Evolutionary conservation across 768 basidiomycete species (phyloP), one percentile per base, ranked within the genome.

Genomic region (Paxillus ammoniavirescens): DNA sequence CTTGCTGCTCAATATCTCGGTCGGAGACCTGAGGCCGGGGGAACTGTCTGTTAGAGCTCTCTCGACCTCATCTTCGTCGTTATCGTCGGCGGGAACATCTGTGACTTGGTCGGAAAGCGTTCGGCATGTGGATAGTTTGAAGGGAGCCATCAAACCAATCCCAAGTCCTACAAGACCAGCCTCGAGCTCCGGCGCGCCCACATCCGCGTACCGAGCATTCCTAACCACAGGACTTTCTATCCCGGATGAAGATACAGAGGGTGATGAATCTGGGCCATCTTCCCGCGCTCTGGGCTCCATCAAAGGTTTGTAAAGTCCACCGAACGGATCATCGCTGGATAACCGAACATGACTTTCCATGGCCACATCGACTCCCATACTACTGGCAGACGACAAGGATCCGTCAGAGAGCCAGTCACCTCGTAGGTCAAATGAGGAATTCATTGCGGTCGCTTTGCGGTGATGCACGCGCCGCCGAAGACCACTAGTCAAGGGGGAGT

Each of bases 191-290:
- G 64, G 59, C 8, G 62, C 58, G 38, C 57, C 54, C 50, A 43
- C 46, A 17, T 58, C 54, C 28, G 65, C 47, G 31, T 57, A 56
- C 46, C 69, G 66, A 30, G 51, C 49, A 50, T 68, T 70, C 55
- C 68, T 58, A 31, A 70, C 56, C 15, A 86, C 79, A 26, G 85
- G 86, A 54, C 84, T 86, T 54, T 82, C 82, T 9, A 46, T 49
- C 50, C 64, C 71, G 6, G 68, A 61, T 40, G 65, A 65, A 23
- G 71, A 68, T 28, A 52, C 49, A 18, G 54, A 46, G 18, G 61
- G 57, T 2, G 59, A 61, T 28, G 59, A 49, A 15, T 48, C 50
- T 41, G 35, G 33, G 8, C 43, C 38, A 4, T 52, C 47, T 36
- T 58, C 50, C 15, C 50, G 55, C 8, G 50, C 23, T 31, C 54